Evolutionary conservation across 2,329 filamentous ascomycete species (phyloP).

Genomic region (Pseudofabraea citricarpa): DNA sequence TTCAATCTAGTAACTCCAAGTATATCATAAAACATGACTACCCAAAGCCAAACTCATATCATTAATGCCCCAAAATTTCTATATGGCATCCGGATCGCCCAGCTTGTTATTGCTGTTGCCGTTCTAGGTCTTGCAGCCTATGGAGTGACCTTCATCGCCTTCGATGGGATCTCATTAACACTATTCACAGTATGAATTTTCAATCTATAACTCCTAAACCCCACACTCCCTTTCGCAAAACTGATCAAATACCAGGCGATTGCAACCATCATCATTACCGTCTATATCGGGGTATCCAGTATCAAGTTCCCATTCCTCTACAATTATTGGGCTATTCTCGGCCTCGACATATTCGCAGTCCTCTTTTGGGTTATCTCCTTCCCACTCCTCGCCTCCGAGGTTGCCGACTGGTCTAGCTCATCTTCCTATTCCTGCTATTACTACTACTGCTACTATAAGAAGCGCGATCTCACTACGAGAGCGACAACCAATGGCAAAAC

Average conservation of each 20-base stretch:
- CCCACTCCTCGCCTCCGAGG: slow-evolving; percentile 11
- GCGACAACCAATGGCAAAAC: slow-evolving; percentile 7
- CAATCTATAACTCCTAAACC: not conserved
- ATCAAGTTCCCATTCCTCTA: slow-evolving; percentile 26
- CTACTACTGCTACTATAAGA: slow-evolving; percentile 11
- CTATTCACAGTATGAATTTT: not conserved
- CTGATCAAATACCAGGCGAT: slow-evolving; percentile 21
- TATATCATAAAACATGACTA: too few relatives aligned
- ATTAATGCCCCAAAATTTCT: not conserved
- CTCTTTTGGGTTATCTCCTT: slow-evolving; percentile 44
- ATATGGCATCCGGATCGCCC: not conserved
- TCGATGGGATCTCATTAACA: not conserved
- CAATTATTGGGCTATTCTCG: slow-evolving; percentile 48
- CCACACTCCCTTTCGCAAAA: too few relatives aligned
- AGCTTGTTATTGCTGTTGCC: not conserved
- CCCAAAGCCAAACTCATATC: too few relatives aligned
- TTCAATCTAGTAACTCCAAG: too few relatives aligned
- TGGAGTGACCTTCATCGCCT: not conserved
- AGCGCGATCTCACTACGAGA: slow-evolving; percentile 1
- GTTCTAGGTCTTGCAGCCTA: not conserved
- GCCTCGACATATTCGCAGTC: slow-evolving; percentile 44
- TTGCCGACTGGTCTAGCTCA: not conserved
- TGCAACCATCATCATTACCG: slow-evolving; percentile 36
- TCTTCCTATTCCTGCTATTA: not conserved
- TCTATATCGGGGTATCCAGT: slow-evolving; percentile 37